Percentiles rank a stretch among this genome's conserved stretches.
phyloP scores from a whole-genome alignment of 345 rosid species.

The Adansonia digitata region DNA sequence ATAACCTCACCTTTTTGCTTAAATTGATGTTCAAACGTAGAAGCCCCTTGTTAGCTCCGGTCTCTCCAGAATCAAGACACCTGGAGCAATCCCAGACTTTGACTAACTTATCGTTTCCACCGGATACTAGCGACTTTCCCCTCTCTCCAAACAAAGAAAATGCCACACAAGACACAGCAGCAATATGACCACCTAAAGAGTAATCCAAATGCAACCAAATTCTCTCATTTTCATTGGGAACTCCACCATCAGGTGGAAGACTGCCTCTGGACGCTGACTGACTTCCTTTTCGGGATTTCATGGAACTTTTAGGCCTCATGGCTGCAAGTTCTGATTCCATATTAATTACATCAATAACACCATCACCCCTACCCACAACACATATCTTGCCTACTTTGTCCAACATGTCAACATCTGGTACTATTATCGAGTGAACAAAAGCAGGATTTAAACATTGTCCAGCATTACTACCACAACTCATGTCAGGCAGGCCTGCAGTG shows the following conservation, averaged over 20 bases:
- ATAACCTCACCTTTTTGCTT: constrained; percentile 51
- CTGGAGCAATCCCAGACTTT: constrained; percentile 70
- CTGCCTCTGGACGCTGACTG: constrained; percentile 36
- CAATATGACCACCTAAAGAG: constrained; percentile 71
- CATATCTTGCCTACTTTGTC: constrained; percentile 61
- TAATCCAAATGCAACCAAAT: constrained; percentile 71
- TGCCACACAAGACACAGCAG: constrained; percentile 79
- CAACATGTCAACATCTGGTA: constrained; percentile 73
- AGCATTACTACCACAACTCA: constrained; percentile 23
- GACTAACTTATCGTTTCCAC: constrained; percentile 81
- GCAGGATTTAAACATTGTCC: constrained; percentile 86
- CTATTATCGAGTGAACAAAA: constrained; percentile 74
- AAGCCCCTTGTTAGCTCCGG: constrained; percentile 26
- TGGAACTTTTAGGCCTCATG: constrained; percentile 30
- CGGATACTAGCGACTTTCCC: constrained; percentile 70
- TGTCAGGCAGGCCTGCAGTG: constrained; percentile 45
- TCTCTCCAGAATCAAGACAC: constrained; percentile 37
- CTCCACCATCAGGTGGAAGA: constrained; percentile 18
- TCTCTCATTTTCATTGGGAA: constrained; percentile 19
- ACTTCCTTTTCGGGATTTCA: constrained; percentile 51
- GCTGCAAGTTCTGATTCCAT: constrained; percentile 58
- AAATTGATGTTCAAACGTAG: constrained; percentile 54
- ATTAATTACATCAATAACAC: constrained; percentile 59
- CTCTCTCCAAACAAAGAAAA: constrained; percentile 71
- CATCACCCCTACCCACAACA: constrained; percentile 82